Evolutionary conservation across 768 basidiomycete genomes (phyloP), one percentile per base, ranked within the genome.

Genomic region (Termitomyces sp.): DNA sequence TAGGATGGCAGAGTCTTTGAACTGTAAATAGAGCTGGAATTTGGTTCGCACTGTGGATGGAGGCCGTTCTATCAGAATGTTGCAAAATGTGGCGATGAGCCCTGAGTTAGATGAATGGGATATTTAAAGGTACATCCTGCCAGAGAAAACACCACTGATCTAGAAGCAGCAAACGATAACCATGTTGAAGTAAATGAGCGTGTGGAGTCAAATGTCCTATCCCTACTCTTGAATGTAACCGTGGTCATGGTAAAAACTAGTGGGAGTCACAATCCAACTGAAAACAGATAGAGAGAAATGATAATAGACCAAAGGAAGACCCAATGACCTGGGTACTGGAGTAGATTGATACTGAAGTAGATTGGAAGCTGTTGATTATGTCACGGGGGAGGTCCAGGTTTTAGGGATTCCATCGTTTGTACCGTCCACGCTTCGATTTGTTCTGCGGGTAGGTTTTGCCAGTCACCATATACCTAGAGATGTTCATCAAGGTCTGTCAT

Each of bases 351-450:
- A 14, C n/a, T n/a, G n/a, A n/a, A n/a, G n/a, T n/a, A n/a, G n/a
- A n/a, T n/a, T n/a, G 42, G 22, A 54, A 28, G 28, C 16, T 18
- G 16, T 30, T 45, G 22, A 42, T 10, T 12, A 44, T 30, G 20
- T 67, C 60, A 69, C 58, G 68, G 65, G 38, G 65, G 68, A 38
- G 70, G 56, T 24, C 64, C 64, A 22, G 72, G 73, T 56, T 72
- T 75, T 5, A 75, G 61, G 1, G 78, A 67, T 59, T 77, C 73
- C 24, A 62, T 68, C 69, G 82, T 69, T 71, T 81, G 71, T 60
- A 88, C 69, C 54, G 82, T 70, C 84, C 84, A 67, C 65, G 73
- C 71, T 47, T 80, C 77, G n/a, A 90, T 81, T 28, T 87, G 82
- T n/a, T 88, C 85, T 52, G 78, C 73, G 1, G 86, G 84, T 8